A percentile compares a stretch with the other conserved stretches of the same genome.
phyloP scores from a whole-genome alignment of 169 alveolate species.

The Plasmodium reichenowi region DNA sequence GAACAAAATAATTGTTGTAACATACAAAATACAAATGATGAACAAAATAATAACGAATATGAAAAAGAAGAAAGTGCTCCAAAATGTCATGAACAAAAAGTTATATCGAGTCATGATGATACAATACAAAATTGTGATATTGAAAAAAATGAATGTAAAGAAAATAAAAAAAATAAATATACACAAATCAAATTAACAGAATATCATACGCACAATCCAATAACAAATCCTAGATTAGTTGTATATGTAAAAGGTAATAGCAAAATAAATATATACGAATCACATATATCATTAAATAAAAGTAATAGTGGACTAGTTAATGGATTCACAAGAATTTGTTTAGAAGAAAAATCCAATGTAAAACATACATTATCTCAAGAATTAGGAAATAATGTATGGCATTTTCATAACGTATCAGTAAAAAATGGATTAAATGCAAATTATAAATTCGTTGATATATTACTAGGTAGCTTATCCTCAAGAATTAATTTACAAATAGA shows the following conservation, averaged over 20 bases:
- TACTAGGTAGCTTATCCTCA: constrained; percentile 76
- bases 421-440: constrained; percentile 62
- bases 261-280: constrained; percentile 77
- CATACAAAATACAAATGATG: neutral
- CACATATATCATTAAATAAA: constrained; percentile 67
- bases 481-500: constrained; percentile 81
- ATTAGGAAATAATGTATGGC: constrained; percentile 74
- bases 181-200: constrained; percentile 26
- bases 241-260: constrained; percentile 77
- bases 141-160: constrained; percentile 16
- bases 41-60: neutral
- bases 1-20: neutral
- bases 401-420: constrained; percentile 80
- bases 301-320: constrained; percentile 79
- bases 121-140: neutral
- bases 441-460: constrained; percentile 69
- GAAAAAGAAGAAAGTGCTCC: neutral
- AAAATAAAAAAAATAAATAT: constrained; percentile 19
- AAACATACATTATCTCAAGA: constrained; percentile 81
- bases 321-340: constrained; percentile 77
- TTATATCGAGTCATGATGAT: neutral
- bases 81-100: neutral
- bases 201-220: constrained; percentile 30
- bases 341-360: constrained; percentile 77
- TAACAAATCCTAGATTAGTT: constrained; percentile 76